Base-by-base conservation (phyloP, 768 basidiomycete genomes). In the Lyophyllum decastes region DNA sequence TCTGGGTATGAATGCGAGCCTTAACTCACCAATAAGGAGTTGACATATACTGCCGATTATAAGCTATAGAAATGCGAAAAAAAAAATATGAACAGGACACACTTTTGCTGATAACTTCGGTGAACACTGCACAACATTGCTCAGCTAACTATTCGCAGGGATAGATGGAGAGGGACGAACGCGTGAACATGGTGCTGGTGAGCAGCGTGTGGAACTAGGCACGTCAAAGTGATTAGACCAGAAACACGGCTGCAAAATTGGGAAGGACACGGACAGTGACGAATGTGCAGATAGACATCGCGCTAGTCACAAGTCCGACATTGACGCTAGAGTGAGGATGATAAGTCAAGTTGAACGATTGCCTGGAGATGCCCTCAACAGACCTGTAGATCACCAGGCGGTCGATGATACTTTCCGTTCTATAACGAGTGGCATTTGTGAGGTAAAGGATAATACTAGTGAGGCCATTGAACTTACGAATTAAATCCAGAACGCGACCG, bases 321-420 rank as follows among this genome's bases (percentile, higher is more conserved):
- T 45, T 54, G 22, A 54, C 41, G 40, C 52, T 54, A 26, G 16
- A 38, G 44, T 9, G 16, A 17, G 4, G 4, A 46, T 22, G 19
- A 16, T 38, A 16, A 38, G 35, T 38, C 35, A 7, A 7, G 8
- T 14, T 16, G 3, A 38, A 16, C 9, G 14, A 38, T 9, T 38
- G 14, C 14, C 35, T 16, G n/a, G n/a, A n/a, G n/a, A n/a, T n/a
- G n/a, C n/a, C 35, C 9, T 38, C 35, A 12, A 46, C 25, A 17
- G 10, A 46, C 44, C 44, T 46, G 24, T 54, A 54, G 52, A 54
- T 43, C 8, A 54, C 22, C 52, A 54, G 33, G 43, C 52, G 52
- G 19, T 54, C 52, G 41, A 54, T 45, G 27, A 54, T 45, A 43
- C 45, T 54, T 17, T 45, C 43, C 12, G 52, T 44, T 21, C 52